Evolutionary conservation across 441 rosid species (phyloP), one percentile per base, ranked within the genome.

Genomic region (Pelargonium cotyledonis): DNA sequence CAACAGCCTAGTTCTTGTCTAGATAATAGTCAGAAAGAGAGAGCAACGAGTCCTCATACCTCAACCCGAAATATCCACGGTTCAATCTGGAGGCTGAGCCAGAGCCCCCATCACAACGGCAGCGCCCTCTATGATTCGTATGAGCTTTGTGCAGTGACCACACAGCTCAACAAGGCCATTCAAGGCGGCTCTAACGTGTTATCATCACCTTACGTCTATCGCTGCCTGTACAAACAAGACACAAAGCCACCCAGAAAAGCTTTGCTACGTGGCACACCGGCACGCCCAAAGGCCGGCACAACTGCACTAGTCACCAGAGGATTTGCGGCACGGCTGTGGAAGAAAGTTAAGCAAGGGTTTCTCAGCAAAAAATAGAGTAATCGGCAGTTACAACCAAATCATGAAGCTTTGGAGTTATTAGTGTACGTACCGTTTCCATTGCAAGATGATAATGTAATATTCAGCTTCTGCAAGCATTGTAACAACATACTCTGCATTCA

Each of bases 281-380:
- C 15, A 29, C 31, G 3, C 4, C 31, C 31, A 2, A 29, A 29
- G 31, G 31, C 3, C 4, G 31, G 31, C 31, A 29, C 31, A 29
- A 29, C 31, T 29, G 31, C 31, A 29, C 31, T 1, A n/a, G 73
- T 68, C 0, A 8, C 64, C 7, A 35, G 70, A 47, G 80, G 80
- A 63, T 49, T 80, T 6, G 72, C 78, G 1, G 57, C 78, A 47
- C 75, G 65, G 70, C 76, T 83, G 14, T 84, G 85, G 87, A 80
- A 83, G 73, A 84, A 78, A 51, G 73, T 82, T 51, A 83, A 72
- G 74, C 80, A 71, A 63, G 72, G 80, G 51, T 44, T 75, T 65
- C 53, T 49, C 10, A 41, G 70, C 76, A 75, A 68, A 57, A 78
- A 63, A 49, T 29, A 29, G 31, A 29, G 31, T 29, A 29, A 29